A percentile compares a stretch with the other conserved stretches of the same genome.
Conservation (phyloP, 2,329 filamentous ascomycete genomes). For the Trichoderma sp. region DNA sequence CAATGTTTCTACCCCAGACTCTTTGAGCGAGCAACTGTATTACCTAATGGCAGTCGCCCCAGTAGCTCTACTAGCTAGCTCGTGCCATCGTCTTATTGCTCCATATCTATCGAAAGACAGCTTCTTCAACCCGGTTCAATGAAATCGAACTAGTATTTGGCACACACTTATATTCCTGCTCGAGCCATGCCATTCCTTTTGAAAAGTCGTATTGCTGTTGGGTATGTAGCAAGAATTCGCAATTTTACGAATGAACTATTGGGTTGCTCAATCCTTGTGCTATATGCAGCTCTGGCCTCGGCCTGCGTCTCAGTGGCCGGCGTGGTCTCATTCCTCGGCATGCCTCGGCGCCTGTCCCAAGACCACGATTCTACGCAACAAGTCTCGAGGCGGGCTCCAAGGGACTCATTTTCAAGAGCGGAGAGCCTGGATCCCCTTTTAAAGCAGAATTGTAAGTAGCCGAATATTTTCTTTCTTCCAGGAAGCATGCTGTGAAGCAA, state of each 20-base stretch:
- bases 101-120: background rate
- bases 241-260: background rate
- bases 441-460: constrained; percentile 27
- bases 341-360: constrained; percentile 1
- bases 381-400: constrained; percentile 21
- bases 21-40: background rate
- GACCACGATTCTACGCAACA: constrained; percentile 29
- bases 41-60: background rate
- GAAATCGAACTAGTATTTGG: background rate
- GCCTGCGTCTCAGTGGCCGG: constrained; percentile 22
- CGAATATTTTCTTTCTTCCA: background rate
- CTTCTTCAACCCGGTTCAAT: background rate
- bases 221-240: background rate
- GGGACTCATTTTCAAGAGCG: constrained; percentile 26
- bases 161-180: background rate
- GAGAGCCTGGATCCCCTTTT: background rate
- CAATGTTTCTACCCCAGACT: background rate
- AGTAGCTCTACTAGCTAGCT: background rate
- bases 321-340: constrained; percentile 17
- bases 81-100: background rate
- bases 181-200: background rate
- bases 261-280: background rate
- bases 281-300: constrained; percentile 1
- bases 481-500: background rate
- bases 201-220: background rate